A percentile compares a stretch with the other conserved stretches of the same genome.
Evolutionary conservation across 495 filamentous ascomycete species (phyloP).

Genomic region (Tuber calosporum): DNA sequence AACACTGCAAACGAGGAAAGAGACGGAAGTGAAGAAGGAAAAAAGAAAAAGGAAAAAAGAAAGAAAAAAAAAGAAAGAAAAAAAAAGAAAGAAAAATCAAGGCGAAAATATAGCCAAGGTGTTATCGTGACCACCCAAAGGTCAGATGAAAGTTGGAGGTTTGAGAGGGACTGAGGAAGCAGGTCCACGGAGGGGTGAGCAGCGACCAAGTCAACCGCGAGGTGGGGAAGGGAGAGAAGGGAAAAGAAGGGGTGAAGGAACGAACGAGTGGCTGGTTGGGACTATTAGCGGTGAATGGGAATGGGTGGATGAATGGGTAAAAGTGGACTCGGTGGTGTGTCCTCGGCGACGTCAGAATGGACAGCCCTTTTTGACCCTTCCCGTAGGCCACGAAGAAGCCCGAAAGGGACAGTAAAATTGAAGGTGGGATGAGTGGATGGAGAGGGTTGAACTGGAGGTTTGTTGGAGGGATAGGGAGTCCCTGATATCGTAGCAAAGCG

Average conservation of each 20-base stretch:
- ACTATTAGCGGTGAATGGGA: conserved; percentile 3
- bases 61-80: not conserved
- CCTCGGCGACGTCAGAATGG: conserved; percentile 1
- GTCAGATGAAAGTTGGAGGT: conserved; percentile 3
- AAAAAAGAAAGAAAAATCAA: not conserved
- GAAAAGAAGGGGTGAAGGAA: conserved; percentile 26
- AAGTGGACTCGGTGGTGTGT: conserved; percentile 3
- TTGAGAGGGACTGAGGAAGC: not conserved
- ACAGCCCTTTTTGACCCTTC: not conserved
- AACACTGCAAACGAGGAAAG: not conserved
- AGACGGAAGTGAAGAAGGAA: not conserved
- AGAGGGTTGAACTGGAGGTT: not conserved
- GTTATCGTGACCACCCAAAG: not conserved
- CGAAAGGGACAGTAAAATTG: not conserved
- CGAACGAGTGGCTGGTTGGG: conserved; percentile 3
- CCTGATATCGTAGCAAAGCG: conserved; percentile 14
- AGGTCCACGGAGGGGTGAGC: conserved; percentile 3
- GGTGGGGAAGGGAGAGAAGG: conserved; percentile 13
- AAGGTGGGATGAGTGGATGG: not conserved
- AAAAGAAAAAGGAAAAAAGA: not conserved
- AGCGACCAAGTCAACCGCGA: not conserved
- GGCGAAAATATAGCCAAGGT: not conserved
- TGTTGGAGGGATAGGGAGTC: conserved; percentile 4
- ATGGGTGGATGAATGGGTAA: conserved; percentile 3
- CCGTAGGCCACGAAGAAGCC: not conserved